Conservation (phyloP, 305 asterid genomes). For the Coffea humblotiana region DNA sequence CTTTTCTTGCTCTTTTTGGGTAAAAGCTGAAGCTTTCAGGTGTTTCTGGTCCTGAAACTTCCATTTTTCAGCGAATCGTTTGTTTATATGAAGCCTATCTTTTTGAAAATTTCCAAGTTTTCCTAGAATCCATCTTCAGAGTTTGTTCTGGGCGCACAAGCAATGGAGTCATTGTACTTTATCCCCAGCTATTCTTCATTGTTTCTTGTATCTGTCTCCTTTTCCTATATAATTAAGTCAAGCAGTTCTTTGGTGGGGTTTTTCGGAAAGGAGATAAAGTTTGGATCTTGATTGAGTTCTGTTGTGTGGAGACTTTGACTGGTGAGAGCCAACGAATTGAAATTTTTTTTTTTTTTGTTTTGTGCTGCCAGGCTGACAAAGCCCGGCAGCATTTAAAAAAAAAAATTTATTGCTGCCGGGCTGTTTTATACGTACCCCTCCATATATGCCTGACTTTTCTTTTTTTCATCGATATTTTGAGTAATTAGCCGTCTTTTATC, state of each 20-base stretch:
- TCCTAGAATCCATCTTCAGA: background rate
- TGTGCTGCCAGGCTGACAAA: too few species aligned
- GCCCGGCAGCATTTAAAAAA: too few species aligned
- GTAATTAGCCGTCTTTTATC: too few species aligned
- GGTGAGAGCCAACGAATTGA: too few species aligned
- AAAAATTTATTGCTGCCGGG: too few species aligned
- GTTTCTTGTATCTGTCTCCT: background rate
- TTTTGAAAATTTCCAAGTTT: conserved; percentile 8
- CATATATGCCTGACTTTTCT: too few species aligned
- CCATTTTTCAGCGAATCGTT: conserved; percentile 1
- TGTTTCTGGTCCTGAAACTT: background rate
- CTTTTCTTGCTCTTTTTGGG: conserved; percentile 7
- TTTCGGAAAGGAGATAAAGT: background rate
- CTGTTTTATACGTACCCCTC: too few species aligned
- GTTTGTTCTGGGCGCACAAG: background rate
- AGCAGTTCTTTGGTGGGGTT: conserved; percentile 9
- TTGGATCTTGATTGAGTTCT: conserved; percentile 20
- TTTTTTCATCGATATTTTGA: too few species aligned
- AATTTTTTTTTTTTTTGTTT: too few species aligned
- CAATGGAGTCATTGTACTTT: background rate
- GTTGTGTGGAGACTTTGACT: background rate
- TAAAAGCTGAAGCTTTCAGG: conserved; percentile 4
- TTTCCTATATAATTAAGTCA: background rate
- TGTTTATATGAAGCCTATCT: background rate
- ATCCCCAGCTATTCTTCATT: background rate